Evolutionary conservation across 1,284 basidiomycete genomes (phyloP).

Genomic region (Cryptococcus sp.): DNA sequence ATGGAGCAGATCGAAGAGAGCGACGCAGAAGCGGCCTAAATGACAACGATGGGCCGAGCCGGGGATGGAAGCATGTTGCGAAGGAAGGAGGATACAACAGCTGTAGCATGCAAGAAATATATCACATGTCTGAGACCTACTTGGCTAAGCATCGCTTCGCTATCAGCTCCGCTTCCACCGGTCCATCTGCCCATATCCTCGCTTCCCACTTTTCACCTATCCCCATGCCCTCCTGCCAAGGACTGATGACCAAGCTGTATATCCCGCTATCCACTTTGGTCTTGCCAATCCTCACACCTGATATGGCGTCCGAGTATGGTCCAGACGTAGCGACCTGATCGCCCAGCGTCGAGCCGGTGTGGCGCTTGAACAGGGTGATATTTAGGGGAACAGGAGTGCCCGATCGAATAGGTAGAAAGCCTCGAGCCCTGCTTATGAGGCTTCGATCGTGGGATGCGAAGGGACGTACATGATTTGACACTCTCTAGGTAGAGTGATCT

Average conservation of each 20-base stretch:
- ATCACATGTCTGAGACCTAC: not conserved
- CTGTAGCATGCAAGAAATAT: too few relatives aligned
- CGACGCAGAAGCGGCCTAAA: conserved; percentile 30
- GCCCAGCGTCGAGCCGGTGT: conserved; percentile 35
- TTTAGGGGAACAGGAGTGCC: conserved; percentile 34
- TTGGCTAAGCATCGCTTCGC: not conserved
- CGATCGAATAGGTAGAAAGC: not conserved
- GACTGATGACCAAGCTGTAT: conserved; percentile 69
- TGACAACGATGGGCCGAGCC: not conserved
- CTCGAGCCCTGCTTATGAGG: conserved; percentile 6
- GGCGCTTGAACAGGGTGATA: conserved; percentile 43
- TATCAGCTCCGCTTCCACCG: conserved; percentile 37
- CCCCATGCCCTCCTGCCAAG: conserved; percentile 58
- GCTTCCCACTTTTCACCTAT: conserved; percentile 54
- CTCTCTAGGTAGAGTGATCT: conserved; percentile 54
- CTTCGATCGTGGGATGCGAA: too few relatives aligned
- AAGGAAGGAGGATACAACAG: too few relatives aligned
- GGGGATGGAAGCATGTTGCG: too few relatives aligned
- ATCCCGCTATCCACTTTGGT: conserved; percentile 55
- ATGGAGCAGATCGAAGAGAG: conserved; percentile 46
- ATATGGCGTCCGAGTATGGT: conserved; percentile 64
- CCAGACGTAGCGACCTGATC: conserved; percentile 63
- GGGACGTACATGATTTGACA: conserved; percentile 57
- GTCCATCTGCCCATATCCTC: conserved; percentile 50
- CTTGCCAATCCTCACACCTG: conserved; percentile 62